A percentile compares a stretch with the other conserved stretches of the same genome.
Conservation (phyloP, 2,329 filamentous ascomycete species). For the Pseudogymnoascus sp. region DNA sequence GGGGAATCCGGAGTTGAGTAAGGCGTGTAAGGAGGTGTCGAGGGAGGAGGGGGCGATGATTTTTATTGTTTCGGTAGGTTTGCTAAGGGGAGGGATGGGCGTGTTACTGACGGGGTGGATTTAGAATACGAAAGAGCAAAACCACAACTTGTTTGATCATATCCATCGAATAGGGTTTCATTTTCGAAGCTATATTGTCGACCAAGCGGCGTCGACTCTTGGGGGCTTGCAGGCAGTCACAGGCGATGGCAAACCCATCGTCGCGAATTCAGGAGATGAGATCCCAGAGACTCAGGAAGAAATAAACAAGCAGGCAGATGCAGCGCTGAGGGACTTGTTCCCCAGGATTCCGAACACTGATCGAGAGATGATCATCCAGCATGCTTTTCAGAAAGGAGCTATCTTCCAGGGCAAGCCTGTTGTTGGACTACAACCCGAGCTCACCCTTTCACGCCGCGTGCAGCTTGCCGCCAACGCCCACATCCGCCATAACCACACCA, state of each 20-base stretch:
- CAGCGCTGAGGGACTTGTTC: slow-evolving; percentile 55
- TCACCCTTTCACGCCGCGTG: slow-evolving; percentile 53
- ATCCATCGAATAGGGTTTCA: slow-evolving; percentile 55
- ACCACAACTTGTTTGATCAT: slow-evolving; percentile 34
- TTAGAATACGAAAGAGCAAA: slow-evolving; percentile 23
- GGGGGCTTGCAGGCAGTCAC: slow-evolving; percentile 24
- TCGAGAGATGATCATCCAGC: slow-evolving; percentile 53
- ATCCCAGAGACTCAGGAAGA: slow-evolving; percentile 53
- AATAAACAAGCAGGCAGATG: slow-evolving; percentile 56
- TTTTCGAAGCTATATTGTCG: slow-evolving; percentile 51
- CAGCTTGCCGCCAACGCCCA: slow-evolving; percentile 60
- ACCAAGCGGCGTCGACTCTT: slow-evolving; percentile 40
- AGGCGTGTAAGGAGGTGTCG: slow-evolving; percentile 57
- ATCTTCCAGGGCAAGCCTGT: slow-evolving; percentile 46
- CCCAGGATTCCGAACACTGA: slow-evolving; percentile 59
- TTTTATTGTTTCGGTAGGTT: slow-evolving; percentile 57
- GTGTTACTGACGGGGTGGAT: not conserved
- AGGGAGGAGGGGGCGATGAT: slow-evolving; percentile 55
- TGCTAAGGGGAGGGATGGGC: not conserved
- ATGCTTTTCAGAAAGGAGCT: slow-evolving; percentile 52
- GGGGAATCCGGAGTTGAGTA: slow-evolving; percentile 54
- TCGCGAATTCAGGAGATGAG: slow-evolving; percentile 38
- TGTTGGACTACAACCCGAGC: slow-evolving; percentile 49
- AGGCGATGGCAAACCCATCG: slow-evolving; percentile 21
- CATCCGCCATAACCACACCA: slow-evolving; percentile 59